phyloP scores from a whole-genome alignment of 2,329 filamentous ascomycete species.

The Fusarium pseudoanthophilum region DNA sequence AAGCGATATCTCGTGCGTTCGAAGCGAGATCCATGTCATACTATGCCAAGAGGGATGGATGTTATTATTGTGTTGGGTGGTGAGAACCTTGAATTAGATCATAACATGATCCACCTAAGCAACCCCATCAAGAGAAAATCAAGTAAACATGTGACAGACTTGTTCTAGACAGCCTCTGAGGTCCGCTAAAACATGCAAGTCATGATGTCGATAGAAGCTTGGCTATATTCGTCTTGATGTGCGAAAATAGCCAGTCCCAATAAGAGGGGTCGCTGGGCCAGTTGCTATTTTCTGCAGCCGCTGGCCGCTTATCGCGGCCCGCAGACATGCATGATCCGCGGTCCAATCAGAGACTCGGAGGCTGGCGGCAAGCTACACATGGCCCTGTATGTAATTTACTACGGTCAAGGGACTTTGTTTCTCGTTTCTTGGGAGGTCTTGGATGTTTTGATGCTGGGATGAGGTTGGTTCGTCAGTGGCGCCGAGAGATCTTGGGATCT shows the following conservation, averaged over 20 bases:
- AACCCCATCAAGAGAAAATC: conserved; percentile 1
- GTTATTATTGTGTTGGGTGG: neutral
- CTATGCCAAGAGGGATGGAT: conserved; percentile 20
- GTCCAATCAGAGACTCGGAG: conserved; percentile 25
- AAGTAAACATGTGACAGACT: conserved; percentile 12
- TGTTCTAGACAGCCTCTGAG: neutral
- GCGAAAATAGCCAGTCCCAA: conserved; percentile 14
- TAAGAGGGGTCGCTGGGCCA: conserved; percentile 28
- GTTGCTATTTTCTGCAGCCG: conserved; percentile 45
- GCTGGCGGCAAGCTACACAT: conserved; percentile 4
- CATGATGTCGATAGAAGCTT: conserved; percentile 27
- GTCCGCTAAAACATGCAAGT: conserved; percentile 36
- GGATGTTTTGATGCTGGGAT: conserved; percentile 13
- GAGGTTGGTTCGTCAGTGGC: conserved; percentile 27
- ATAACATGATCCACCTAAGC: conserved; percentile 32
- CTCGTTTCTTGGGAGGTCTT: conserved; percentile 23
- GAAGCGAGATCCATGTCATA: conserved; percentile 17
- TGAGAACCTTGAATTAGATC: conserved; percentile 11
- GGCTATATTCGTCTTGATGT: neutral
- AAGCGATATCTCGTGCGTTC: conserved; percentile 14
- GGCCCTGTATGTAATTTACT: conserved; percentile 22
- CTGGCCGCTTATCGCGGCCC: conserved; percentile 42
- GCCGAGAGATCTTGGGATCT: conserved; percentile 33
- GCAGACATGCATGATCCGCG: conserved; percentile 19
- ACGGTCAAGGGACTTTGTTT: conserved; percentile 24